phyloP scores from a whole-genome alignment of 305 asterid species.

The Petunia hybrid region DNA sequence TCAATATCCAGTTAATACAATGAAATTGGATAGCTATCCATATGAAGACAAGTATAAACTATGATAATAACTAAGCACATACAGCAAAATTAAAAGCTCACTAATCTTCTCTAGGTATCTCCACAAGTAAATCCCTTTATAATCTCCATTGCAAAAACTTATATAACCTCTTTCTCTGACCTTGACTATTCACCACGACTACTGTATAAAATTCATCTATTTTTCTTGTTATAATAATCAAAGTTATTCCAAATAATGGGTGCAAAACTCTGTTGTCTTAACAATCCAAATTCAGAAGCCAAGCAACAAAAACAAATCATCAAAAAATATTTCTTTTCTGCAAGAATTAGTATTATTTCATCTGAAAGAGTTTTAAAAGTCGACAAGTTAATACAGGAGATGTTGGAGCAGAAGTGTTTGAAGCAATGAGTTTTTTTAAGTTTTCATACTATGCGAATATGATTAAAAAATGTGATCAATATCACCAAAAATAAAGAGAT shows the following conservation, averaged over 20 bases:
- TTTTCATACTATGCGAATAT: too few relatives aligned
- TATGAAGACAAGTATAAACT: neutral
- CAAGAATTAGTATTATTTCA: conserved; percentile 37
- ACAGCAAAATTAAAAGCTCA: neutral
- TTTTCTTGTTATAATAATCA: neutral
- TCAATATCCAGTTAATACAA: neutral
- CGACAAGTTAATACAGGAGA: neutral
- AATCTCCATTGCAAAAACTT: neutral
- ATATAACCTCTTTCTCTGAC: neutral
- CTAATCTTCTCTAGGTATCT: neutral
- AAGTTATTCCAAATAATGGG: neutral
- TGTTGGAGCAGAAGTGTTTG: too few relatives aligned
- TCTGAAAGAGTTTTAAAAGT: conserved; percentile 33
- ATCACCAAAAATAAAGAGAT: too few relatives aligned
- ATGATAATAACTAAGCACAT: neutral
- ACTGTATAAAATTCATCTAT: neutral
- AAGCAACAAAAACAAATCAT: neutral
- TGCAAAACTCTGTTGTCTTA: conserved; percentile 29
- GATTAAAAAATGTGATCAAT: too few relatives aligned
- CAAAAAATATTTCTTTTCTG: conserved; percentile 31
- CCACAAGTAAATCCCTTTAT: neutral
- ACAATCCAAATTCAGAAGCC: neutral
- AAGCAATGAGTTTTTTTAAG: too few relatives aligned
- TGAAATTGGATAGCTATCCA: neutral
- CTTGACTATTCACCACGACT: neutral